Evolutionary conservation across 2,329 filamentous ascomycete genomes (phyloP).

Genomic region (Arthrocladium fulminans): DNA sequence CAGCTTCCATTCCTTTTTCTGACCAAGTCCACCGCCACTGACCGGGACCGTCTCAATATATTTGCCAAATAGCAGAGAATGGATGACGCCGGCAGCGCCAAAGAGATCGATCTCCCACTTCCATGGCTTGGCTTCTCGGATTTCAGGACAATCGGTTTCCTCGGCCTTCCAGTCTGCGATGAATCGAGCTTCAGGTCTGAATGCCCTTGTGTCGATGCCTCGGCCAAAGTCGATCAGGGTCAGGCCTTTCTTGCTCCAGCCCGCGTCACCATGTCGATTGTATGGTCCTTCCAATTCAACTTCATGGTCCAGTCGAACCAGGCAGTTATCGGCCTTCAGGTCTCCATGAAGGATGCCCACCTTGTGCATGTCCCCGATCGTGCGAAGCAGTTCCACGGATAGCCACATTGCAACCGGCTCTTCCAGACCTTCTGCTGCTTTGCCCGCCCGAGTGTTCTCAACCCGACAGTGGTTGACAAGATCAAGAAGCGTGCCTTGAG

Average conservation of each 20-base stretch:
- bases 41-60: conserved; percentile 69
- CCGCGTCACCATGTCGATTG: conserved; percentile 60
- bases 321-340: conserved; percentile 89
- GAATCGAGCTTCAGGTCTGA: conserved; percentile 69
- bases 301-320: conserved; percentile 59
- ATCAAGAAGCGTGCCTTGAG: conserved; percentile 89
- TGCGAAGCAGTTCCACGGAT: conserved; percentile 79
- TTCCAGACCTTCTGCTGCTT: conserved; percentile 55
- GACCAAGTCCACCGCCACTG: conserved; percentile 16
- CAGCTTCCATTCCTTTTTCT: conserved; percentile 63
- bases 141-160: conserved; percentile 84
- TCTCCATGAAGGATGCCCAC: conserved; percentile 82
- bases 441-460: conserved; percentile 47
- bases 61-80: conserved; percentile 83
- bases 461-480: conserved; percentile 77
- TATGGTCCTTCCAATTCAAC: conserved; percentile 53
- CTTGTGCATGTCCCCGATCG: conserved; percentile 74
- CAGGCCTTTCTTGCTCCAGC: conserved; percentile 74
- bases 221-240: conserved; percentile 91
- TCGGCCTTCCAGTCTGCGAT: conserved; percentile 91
- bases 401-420: conserved; percentile 94
- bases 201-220: conserved; percentile 85
- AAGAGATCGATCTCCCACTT: conserved; percentile 97
- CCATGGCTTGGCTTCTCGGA: conserved; percentile 89
- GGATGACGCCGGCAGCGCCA: conserved; percentile 78